phyloP scores from a whole-genome alignment of 805 yeast genomes.

The Candida koratica region DNA sequence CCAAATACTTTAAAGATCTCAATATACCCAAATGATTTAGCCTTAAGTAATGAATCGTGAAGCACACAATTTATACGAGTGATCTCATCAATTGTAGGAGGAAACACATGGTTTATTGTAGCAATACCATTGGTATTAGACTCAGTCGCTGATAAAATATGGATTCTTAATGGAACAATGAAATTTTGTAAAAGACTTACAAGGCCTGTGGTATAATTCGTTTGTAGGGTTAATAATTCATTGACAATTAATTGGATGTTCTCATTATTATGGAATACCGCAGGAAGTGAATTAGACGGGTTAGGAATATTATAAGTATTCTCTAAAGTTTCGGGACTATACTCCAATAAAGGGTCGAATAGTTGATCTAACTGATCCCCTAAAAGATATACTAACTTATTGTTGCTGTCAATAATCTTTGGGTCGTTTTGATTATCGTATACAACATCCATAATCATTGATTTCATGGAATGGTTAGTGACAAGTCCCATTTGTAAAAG shows the following conservation, averaged over 20 bases:
- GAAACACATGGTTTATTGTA: conserved; percentile 73
- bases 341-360: conserved; percentile 86
- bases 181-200: conserved; percentile 76
- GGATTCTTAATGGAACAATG: conserved; percentile 71
- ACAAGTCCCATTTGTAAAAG: conserved; percentile 57
- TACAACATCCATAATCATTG: conserved; percentile 68
- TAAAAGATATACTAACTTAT: conserved; percentile 65
- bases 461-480: conserved; percentile 45
- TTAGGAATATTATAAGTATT: conserved; percentile 62
- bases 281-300: conserved; percentile 12
- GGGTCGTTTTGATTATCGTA: conserved; percentile 47
- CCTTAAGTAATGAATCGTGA: conserved; percentile 66
- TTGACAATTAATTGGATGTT: conserved; percentile 52
- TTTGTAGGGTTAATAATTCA: conserved; percentile 69
- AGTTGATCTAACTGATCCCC: conserved; percentile 86
- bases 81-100: conserved; percentile 94
- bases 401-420: conserved; percentile 58
- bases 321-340: conserved; percentile 86
- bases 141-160: conserved; percentile 54
- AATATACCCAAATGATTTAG: conserved; percentile 63
- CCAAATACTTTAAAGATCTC: conserved; percentile 82
- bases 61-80: conserved; percentile 85
- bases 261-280: conserved; percentile 17
- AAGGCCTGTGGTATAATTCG: conserved; percentile 65
- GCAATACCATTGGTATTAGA: conserved; percentile 53